Conservation (phyloP, 2,329 filamentous ascomycete genomes). For the Fusarium decemcellulare region DNA sequence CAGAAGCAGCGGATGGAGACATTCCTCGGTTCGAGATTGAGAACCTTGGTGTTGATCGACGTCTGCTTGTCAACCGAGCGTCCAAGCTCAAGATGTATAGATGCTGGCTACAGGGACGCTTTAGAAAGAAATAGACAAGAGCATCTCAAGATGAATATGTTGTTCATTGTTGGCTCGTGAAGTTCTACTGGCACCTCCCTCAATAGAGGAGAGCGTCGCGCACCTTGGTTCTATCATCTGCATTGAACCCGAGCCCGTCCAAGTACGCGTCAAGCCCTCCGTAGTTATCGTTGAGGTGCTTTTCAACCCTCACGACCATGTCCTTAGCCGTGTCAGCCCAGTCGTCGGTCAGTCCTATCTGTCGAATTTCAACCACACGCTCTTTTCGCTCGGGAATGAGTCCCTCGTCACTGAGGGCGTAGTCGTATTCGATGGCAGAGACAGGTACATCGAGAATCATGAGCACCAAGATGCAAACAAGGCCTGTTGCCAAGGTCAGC, state of each 20-base stretch:
- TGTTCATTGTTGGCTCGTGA: neutral
- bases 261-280: conserved; percentile 79
- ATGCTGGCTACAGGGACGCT: conserved; percentile 93
- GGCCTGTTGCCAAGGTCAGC: conserved; percentile 65
- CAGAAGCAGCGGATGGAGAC: conserved; percentile 32
- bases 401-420: conserved; percentile 73
- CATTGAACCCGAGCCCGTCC: conserved; percentile 70
- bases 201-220: conserved; percentile 60
- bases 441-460: conserved; percentile 72
- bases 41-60: conserved; percentile 86
- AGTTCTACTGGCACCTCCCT: conserved; percentile 12
- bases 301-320: conserved; percentile 72
- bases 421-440: conserved; percentile 78
- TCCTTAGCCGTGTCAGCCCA: conserved; percentile 77
- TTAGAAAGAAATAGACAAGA: conserved; percentile 74
- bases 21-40: conserved; percentile 75
- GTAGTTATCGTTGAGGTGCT: conserved; percentile 72
- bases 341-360: conserved; percentile 80
- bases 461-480: conserved; percentile 78
- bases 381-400: conserved; percentile 73
- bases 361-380: conserved; percentile 76
- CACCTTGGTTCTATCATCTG: conserved; percentile 57
- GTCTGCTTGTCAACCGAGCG: conserved; percentile 92
- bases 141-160: conserved; percentile 21
- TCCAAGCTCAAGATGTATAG: conserved; percentile 97